Conservation (phyloP, 1,139 yeast genomes). For the Debaryomyces coudertii region DNA sequence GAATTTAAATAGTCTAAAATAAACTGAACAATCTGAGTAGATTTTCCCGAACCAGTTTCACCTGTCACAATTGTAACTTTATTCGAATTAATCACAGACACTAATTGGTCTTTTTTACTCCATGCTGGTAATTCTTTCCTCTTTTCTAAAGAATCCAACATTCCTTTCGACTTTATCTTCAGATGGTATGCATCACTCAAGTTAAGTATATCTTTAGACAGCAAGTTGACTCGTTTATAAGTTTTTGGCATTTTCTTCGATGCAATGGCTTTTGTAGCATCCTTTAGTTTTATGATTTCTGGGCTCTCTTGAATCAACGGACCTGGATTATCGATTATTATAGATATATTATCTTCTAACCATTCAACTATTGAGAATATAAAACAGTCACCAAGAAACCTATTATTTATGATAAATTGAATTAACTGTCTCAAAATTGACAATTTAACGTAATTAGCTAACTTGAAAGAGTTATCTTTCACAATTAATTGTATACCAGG, state of each 20-base stretch:
- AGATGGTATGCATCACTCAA: constrained; percentile 23
- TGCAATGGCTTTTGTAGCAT: neutral
- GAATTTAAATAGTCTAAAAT: constrained; percentile 64
- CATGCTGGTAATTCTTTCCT: constrained; percentile 82
- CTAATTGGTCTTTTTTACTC: constrained; percentile 60
- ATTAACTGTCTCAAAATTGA: constrained; percentile 58
- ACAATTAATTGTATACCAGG: constrained; percentile 67
- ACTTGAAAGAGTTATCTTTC: constrained; percentile 43
- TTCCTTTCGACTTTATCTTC: constrained; percentile 17
- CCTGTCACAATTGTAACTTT: constrained; percentile 84
- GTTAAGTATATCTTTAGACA: constrained; percentile 9
- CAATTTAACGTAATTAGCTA: constrained; percentile 77
- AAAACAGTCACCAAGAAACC: constrained; percentile 68
- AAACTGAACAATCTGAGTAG: constrained; percentile 91
- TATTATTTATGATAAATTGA: constrained; percentile 39
- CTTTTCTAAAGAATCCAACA: constrained; percentile 26
- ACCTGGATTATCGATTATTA: constrained; percentile 73
- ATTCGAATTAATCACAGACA: constrained; percentile 56
- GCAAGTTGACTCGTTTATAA: neutral
- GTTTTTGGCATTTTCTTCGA: neutral
- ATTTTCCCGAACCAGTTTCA: constrained; percentile 96
- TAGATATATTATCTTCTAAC: constrained; percentile 64
- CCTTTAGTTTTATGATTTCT: neutral
- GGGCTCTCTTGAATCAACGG: constrained; percentile 45
- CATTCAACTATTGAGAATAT: constrained; percentile 71